Evolutionary conservation across 2,329 filamentous ascomycete genomes (phyloP).

Genomic region (Diplodia scrobiculata): DNA sequence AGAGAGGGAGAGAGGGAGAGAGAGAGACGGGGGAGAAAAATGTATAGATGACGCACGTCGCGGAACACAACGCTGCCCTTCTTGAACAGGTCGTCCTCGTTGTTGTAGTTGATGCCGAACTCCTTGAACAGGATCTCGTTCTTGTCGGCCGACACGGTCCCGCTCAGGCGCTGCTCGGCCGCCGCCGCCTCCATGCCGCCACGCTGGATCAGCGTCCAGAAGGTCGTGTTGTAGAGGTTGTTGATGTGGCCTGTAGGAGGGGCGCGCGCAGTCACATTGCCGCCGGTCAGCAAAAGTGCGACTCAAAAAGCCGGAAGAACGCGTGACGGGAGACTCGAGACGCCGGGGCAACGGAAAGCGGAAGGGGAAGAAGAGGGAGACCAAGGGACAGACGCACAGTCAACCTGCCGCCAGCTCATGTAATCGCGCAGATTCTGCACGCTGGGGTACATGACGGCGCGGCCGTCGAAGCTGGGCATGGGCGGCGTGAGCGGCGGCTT

Average conservation of each 20-base stretch:
- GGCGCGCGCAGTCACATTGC: not conserved
- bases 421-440: slow-evolving; percentile 85
- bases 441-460: slow-evolving; percentile 86
- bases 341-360: too few species aligned
- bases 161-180: slow-evolving; percentile 78
- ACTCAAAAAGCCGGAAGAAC: too few species aligned
- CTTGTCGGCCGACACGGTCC: slow-evolving; percentile 83
- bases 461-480: slow-evolving; percentile 87
- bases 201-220: slow-evolving; percentile 82
- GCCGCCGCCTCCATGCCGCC: slow-evolving; percentile 75
- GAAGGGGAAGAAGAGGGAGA: too few species aligned
- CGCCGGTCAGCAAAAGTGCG: not conserved
- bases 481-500: slow-evolving; percentile 68
- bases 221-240: slow-evolving; percentile 96
- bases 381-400: slow-evolving; percentile 64
- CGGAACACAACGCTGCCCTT: slow-evolving; percentile 91
- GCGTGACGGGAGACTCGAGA: too few species aligned
- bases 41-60: slow-evolving; percentile 54
- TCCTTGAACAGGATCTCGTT: slow-evolving; percentile 90
- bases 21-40: not conserved
- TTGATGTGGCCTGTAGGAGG: slow-evolving; percentile 78
- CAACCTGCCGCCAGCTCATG: slow-evolving; percentile 93
- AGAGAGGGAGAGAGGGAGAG: not conserved
- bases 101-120: slow-evolving; percentile 97
- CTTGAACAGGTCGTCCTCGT: slow-evolving; percentile 86